Evolutionary conservation across 1,284 basidiomycete genomes (phyloP).

Genomic region (Lignosus rhinocerotis): DNA sequence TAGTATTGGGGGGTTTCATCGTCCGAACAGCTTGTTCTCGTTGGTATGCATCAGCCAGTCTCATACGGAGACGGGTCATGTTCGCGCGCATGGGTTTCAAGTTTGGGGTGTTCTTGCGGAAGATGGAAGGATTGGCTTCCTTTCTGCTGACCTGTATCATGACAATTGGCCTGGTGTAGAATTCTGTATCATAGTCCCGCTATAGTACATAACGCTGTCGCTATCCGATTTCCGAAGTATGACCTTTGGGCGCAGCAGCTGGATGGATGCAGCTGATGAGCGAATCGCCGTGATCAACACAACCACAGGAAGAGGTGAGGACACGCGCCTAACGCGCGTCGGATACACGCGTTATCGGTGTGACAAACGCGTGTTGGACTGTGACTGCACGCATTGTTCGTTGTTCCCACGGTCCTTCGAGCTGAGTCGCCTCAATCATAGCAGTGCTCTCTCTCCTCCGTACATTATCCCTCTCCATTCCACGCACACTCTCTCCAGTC

Average conservation of each 20-base stretch:
- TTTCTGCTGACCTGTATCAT: not conserved
- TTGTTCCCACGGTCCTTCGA: constrained; percentile 15
- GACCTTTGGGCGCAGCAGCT: too few relatives aligned
- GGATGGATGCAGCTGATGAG: not conserved
- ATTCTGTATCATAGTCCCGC: not conserved
- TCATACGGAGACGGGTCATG: too few relatives aligned
- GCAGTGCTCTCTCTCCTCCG: not conserved
- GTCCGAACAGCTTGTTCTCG: too few relatives aligned
- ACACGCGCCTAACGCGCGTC: constrained; percentile 18
- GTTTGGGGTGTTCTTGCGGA: too few relatives aligned
- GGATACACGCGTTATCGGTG: constrained; percentile 22
- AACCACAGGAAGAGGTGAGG: too few relatives aligned
- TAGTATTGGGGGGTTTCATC: not conserved
- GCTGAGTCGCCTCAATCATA: constrained; percentile 14
- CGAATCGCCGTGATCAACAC: too few relatives aligned
- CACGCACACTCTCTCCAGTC: not conserved
- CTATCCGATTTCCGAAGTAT: too few relatives aligned
- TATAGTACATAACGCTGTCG: not conserved
- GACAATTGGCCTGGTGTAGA: not conserved
- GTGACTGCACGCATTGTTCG: constrained; percentile 12
- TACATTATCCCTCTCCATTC: not conserved
- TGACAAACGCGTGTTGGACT: constrained; percentile 19
- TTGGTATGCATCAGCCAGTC: too few relatives aligned
- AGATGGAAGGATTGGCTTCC: too few relatives aligned
- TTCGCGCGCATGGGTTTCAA: too few relatives aligned